Conservation (phyloP, 768 basidiomycete genomes). For the Trametes coccinea region DNA sequence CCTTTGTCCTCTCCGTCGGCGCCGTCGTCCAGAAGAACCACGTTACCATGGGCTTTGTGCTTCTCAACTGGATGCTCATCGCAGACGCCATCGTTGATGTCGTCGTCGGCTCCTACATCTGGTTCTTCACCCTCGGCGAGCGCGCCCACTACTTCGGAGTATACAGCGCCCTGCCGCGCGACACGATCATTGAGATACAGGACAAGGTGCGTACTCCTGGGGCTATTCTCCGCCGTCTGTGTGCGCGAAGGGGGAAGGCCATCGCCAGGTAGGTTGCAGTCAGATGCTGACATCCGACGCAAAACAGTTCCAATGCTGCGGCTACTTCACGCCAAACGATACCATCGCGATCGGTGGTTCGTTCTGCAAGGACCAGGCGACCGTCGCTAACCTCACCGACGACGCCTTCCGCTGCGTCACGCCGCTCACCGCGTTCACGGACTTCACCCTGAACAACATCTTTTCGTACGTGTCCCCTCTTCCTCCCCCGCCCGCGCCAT, state of each 20-base stretch:
- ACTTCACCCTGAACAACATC: constrained; percentile 72
- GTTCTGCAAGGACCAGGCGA: constrained; percentile 52
- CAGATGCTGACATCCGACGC: background rate
- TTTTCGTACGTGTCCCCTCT: constrained; percentile 66
- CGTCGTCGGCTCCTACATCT: constrained; percentile 69
- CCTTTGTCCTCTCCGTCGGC: constrained; percentile 68
- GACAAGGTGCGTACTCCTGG: constrained; percentile 54
- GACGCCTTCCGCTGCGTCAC: constrained; percentile 60
- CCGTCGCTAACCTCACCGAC: constrained; percentile 40
- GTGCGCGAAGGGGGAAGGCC: too few species aligned
- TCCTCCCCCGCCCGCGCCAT: background rate
- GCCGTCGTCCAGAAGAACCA: constrained; percentile 73
- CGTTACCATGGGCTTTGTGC: constrained; percentile 65
- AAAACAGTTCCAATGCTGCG: constrained; percentile 76
- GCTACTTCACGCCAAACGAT: constrained; percentile 64
- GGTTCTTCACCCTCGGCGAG: constrained; percentile 80
- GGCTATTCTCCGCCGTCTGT: too few species aligned
- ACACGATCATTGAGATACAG: constrained; percentile 61
- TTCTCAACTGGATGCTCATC: constrained; percentile 77
- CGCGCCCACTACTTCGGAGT: constrained; percentile 62
- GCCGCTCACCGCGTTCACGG: constrained; percentile 66
- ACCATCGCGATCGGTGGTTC: constrained; percentile 53
- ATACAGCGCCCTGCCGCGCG: constrained; percentile 50
- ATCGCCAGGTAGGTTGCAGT: too few species aligned
- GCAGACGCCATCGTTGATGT: constrained; percentile 60